A percentile compares a stretch with the other conserved stretches of the same genome.
Evolutionary conservation across 805 yeast species (phyloP).

Genomic region (Dipodascopsis uninucleata): DNA sequence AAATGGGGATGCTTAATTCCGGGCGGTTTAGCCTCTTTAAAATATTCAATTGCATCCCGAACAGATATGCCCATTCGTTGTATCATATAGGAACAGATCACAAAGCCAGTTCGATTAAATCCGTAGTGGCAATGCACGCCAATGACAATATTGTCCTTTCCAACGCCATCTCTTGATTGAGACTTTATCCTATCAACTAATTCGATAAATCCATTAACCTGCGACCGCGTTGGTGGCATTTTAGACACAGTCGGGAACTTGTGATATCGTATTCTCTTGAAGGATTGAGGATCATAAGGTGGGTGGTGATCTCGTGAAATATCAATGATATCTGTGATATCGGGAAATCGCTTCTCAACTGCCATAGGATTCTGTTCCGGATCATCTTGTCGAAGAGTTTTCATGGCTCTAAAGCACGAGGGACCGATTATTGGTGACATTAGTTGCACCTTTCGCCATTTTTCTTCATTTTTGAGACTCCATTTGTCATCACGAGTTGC

Average conservation of each 20-base stretch:
- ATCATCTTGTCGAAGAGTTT: slow-evolving; percentile 67
- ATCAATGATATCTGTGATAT: slow-evolving; percentile 59
- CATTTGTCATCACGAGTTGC: slow-evolving; percentile 61
- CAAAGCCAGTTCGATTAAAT: slow-evolving; percentile 72
- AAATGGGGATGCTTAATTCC: slow-evolving; percentile 78
- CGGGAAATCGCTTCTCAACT: slow-evolving; percentile 50
- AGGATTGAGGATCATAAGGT: slow-evolving; percentile 61
- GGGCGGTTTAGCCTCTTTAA: slow-evolving; percentile 55
- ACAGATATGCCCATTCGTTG: slow-evolving; percentile 59
- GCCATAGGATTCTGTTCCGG: slow-evolving; percentile 52
- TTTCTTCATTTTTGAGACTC: slow-evolving; percentile 72
- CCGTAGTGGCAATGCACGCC: slow-evolving; percentile 82
- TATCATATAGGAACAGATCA: slow-evolving; percentile 64
- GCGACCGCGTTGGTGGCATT: slow-evolving; percentile 62
- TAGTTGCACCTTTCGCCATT: slow-evolving; percentile 59
- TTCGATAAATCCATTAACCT: slow-evolving; percentile 54
- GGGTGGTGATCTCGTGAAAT: slow-evolving; percentile 61
- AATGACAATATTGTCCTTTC: slow-evolving; percentile 39
- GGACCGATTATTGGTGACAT: slow-evolving; percentile 43
- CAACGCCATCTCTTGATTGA: slow-evolving; percentile 18
- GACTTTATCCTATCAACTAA: slow-evolving; percentile 48
- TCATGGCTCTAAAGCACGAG: slow-evolving; percentile 64
- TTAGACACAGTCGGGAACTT: slow-evolving; percentile 77
- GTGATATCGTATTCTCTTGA: slow-evolving; percentile 53
- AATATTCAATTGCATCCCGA: slow-evolving; percentile 59